Percentiles rank a stretch among this genome's conserved stretches.
These are phyloP conservation scores for Singerocomus inundabilis DNA, from an alignment of 1,284 basidiomycete species.

Conservation along the genomic window DNA sequence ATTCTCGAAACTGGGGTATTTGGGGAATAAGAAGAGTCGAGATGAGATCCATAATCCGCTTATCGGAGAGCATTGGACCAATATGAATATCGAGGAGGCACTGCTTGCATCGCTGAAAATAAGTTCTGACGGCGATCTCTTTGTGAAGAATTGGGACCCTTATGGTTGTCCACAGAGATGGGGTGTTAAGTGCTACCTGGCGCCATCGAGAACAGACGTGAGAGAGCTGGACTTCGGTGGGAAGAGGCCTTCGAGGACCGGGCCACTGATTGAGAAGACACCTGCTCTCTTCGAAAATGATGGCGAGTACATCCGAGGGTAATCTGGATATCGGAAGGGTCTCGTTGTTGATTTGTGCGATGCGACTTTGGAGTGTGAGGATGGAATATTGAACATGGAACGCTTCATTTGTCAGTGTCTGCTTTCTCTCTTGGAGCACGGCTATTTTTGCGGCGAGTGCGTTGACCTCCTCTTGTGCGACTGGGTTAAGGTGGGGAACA, in stretches of 20 bases:
- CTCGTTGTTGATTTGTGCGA: slow-evolving; percentile 32
- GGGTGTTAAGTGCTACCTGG: slow-evolving; percentile 33
- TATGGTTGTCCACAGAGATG: slow-evolving; percentile 34
- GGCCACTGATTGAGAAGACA: slow-evolving; percentile 30
- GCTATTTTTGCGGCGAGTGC: slow-evolving; percentile 22
- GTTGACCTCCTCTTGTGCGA: slow-evolving; percentile 29
- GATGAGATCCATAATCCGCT: slow-evolving; percentile 26
- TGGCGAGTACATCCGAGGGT: slow-evolving; percentile 34
- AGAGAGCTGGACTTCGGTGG: slow-evolving; percentile 34
- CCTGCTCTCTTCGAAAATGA: slow-evolving; percentile 34
- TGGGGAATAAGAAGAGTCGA: slow-evolving; percentile 29
- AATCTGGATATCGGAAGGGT: slow-evolving; percentile 32
- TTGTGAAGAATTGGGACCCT: slow-evolving; percentile 34
- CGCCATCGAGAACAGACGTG: slow-evolving; percentile 34
- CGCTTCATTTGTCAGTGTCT: slow-evolving; percentile 25
- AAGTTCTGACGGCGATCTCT: slow-evolving; percentile 27
- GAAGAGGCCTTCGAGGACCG: slow-evolving; percentile 31
- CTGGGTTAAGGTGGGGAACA: slow-evolving; percentile 18
- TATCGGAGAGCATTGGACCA: slow-evolving; percentile 30
- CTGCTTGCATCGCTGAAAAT: slow-evolving; percentile 32
- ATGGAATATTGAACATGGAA: slow-evolving; percentile 31
- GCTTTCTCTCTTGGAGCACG: slow-evolving; percentile 24
- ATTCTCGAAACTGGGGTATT: slow-evolving; percentile 32
- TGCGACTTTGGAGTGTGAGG: slow-evolving; percentile 32
- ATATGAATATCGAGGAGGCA: slow-evolving; percentile 32